Base-by-base conservation (phyloP, 2,329 filamentous ascomycete species). In the Fusarium camptoceras region DNA sequence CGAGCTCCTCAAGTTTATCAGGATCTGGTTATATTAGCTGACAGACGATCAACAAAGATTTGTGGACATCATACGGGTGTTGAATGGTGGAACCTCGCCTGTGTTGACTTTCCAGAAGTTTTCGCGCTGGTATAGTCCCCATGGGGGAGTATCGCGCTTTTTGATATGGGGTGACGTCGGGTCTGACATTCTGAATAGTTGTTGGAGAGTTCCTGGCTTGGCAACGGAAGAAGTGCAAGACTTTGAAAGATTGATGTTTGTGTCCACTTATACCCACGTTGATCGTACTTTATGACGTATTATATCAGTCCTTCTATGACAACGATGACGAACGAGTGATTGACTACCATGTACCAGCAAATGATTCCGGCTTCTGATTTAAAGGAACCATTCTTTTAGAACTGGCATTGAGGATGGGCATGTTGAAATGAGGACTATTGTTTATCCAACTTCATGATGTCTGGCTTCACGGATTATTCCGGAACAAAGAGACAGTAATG, bases 91-190 rank as follows among this genome's bases (percentile, higher is more conserved):
- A 27, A 55, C 56, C 16, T 55, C 10, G 10, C 60, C 60, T 1
- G 54, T 7, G 11, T 62, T 62, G 0, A 64, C 6, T 10, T 62
- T 64, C 57, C 60, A 64, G 12, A 64, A 64, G 37, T 64, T 62
- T 6, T 62, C 57, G 20, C 57, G 57, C 12, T 64, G 60, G 5
- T 64, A 64, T 4, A 64, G 4, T 5, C 60, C 57, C 57, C 60
- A 64, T 3, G 60, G 49, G 20, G 57, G 60, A 15, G 37, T 64
- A 5, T 64, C 49, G 1, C 60, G 49, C 1, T 44, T 56, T 6
- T 55, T 56, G 14, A 62, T 20, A 46, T 64, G 60, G 0, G 61
- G 61, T 3, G 58, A 64, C 2, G 14, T 18, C 1, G 42, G 49
- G 20, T 62, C 57, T 3, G 61, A 62, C 61, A 64, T 64, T 4